phyloP scores from a whole-genome alignment of 257 asterid genomes.

The Nicotiana attenuata region DNA sequence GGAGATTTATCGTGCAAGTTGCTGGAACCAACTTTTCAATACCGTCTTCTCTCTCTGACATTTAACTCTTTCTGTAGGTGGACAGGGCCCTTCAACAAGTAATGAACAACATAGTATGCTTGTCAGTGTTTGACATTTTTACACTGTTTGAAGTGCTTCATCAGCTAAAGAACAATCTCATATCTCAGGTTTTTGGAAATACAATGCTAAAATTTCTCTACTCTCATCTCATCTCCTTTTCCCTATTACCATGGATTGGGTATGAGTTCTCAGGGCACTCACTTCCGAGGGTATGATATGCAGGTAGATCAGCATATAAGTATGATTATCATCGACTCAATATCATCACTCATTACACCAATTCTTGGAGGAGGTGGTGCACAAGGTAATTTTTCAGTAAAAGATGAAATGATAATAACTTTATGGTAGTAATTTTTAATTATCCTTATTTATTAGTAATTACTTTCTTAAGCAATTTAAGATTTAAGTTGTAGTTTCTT shows the following conservation, averaged over 20 bases:
- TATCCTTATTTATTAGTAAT: background rate
- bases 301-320: conserved; percentile 42
- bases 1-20: background rate
- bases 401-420: background rate
- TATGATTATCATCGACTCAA: conserved; percentile 75
- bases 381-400: conserved; percentile 41
- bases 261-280: background rate
- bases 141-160: conserved; percentile 66
- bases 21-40: background rate
- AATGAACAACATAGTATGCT: conserved; percentile 56
- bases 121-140: conserved; percentile 67
- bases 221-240: background rate
- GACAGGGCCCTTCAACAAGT: conserved; percentile 32
- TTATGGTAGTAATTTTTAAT: background rate
- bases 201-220: background rate
- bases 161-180: conserved; percentile 42
- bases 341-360: conserved; percentile 80
- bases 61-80: conserved; percentile 29
- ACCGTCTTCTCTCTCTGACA: background rate
- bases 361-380: conserved; percentile 74
- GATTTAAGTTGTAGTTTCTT: background rate
- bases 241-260: conserved; percentile 2
- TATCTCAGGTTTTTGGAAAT: conserved; percentile 47
- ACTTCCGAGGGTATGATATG: conserved; percentile 9
- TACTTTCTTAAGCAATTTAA: background rate